A percentile compares a stretch with the other conserved stretches of the same genome.
phyloP scores from a whole-genome alignment of 2,329 filamentous ascomycete species.

The Pseudogymnoascus sp. region DNA sequence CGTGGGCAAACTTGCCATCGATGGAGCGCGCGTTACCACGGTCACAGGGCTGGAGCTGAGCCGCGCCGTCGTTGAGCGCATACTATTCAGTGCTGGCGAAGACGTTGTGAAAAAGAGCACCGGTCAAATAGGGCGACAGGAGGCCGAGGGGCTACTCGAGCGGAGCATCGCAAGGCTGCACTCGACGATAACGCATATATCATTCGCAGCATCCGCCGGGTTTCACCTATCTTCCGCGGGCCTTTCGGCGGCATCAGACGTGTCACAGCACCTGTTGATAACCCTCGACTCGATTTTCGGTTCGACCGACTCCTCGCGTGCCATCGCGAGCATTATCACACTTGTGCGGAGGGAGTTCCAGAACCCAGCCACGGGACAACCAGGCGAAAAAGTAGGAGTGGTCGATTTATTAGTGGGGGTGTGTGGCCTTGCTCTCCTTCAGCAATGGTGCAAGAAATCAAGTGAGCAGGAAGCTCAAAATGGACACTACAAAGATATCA shows the following conservation, averaged over 20 bases:
- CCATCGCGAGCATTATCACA: conserved; percentile 58
- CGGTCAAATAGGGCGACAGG: conserved; percentile 37
- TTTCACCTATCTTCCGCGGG: conserved; percentile 50
- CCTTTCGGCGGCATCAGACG: conserved; percentile 44
- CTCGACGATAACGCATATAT: conserved; percentile 46
- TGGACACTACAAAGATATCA: conserved; percentile 43
- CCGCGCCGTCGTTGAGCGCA: conserved; percentile 30
- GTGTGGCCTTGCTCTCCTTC: conserved; percentile 52
- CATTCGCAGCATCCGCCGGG: conserved; percentile 53
- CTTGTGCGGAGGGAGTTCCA: conserved; percentile 56
- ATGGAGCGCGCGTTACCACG: conserved; percentile 30
- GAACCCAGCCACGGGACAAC: conserved; percentile 50
- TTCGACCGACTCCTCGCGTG: conserved; percentile 59
- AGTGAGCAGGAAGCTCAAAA: conserved; percentile 41
- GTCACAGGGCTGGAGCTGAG: conserved; percentile 31
- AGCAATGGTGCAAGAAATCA: conserved; percentile 45
- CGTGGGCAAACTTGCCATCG: conserved; percentile 29
- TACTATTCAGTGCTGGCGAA: conserved; percentile 29
- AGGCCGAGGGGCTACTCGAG: conserved; percentile 49
- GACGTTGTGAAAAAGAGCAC: conserved; percentile 27
- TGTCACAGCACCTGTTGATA: conserved; percentile 49
- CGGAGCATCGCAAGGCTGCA: conserved; percentile 48
- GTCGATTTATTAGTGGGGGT: conserved; percentile 53
- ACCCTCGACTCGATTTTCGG: conserved; percentile 57
- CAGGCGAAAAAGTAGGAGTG: conserved; percentile 52